phyloP scores from a whole-genome alignment of 495 filamentous ascomycete species.

The Pseudomonodictys pantanalensis region DNA sequence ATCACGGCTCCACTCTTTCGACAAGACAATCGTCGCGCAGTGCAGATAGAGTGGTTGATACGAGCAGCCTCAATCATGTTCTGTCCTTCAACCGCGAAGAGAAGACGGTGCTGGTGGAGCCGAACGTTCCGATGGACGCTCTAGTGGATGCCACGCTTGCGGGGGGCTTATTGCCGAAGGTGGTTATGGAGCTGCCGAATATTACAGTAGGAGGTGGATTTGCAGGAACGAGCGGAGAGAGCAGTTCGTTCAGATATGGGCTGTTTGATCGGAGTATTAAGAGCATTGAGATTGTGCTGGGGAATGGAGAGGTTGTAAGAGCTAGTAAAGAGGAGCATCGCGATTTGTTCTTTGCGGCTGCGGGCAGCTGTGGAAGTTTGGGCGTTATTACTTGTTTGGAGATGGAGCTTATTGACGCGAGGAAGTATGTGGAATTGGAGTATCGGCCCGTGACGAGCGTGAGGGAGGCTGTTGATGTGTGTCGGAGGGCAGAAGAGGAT shows the following conservation, averaged over 20 bases:
- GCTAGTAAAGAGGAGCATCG: slow-evolving; percentile 35
- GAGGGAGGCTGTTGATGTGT: slow-evolving; percentile 23
- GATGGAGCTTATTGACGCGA: slow-evolving; percentile 51
- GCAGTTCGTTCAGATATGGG: slow-evolving; percentile 55
- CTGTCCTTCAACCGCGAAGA: slow-evolving; percentile 42
- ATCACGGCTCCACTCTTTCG: slow-evolving; percentile 73
- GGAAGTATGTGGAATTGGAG: slow-evolving; percentile 53
- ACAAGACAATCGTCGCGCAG: slow-evolving; percentile 53
- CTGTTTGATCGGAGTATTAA: slow-evolving; percentile 57
- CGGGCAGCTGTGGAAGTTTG: slow-evolving; percentile 55
- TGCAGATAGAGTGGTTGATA: slow-evolving; percentile 54
- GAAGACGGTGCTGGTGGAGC: slow-evolving; percentile 54
- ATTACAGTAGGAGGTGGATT: slow-evolving; percentile 65
- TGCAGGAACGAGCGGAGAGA: slow-evolving; percentile 60
- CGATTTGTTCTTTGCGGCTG: slow-evolving; percentile 56
- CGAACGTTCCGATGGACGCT: slow-evolving; percentile 64
- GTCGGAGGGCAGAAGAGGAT: slow-evolving; percentile 44
- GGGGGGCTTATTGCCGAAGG: slow-evolving; percentile 53
- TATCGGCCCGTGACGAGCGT: slow-evolving; percentile 49
- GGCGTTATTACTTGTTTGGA: slow-evolving; percentile 57
- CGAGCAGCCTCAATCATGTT: slow-evolving; percentile 40
- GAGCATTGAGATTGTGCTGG: slow-evolving; percentile 58
- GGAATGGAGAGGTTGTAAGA: slow-evolving; percentile 51
- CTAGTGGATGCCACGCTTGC: slow-evolving; percentile 53
- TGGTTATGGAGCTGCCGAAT: slow-evolving; percentile 63